Base-by-base conservation (phyloP, 2,329 filamentous ascomycete genomes). In the Colletotrichum filicis region DNA sequence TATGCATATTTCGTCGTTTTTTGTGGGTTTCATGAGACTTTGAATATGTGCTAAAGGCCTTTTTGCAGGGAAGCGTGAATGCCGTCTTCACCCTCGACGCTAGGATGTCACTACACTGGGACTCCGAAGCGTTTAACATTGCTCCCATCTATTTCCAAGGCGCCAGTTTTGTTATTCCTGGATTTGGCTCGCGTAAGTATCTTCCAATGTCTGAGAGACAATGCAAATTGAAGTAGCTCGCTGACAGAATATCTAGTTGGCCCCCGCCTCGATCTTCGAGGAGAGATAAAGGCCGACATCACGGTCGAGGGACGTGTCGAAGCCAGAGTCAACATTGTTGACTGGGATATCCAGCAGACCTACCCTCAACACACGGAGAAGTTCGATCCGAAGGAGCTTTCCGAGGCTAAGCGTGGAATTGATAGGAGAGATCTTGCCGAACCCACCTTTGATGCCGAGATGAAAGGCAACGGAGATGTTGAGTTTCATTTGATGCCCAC, bases 301-400 rank as follows among this genome's bases (percentile, higher is more conserved):
- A 73, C 73, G 2, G 37, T 80, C 3, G 74, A 74, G 30, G 76
- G 74, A 11, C 73, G 74, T 8, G 60, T 81, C 19, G 76, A 81
- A 65, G 76, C 76, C 37, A 76, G 75, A 26, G 71, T 80, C 28
- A 73, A 76, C 24, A 73, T 80, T 35, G 78, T 77, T 32, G 74
- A 73, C 42, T 80, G 76, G 79, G 35, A 37, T 12, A 37, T 37
- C 35, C 35, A 37, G 35, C 35, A 37, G 35, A 37, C 35, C 35
- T 37, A 37, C 35, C 35, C 35, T 11, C 35, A 37, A 37, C 35
- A 37, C 35, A 14, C 12, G 14, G 35, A 37, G 12, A 37, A 37
- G 35, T 37, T 37, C 12, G 35, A 37, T 14, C 35, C 35, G 35
- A 37, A 37, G 35, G 35, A 37, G 12, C 35, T 37, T 37, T 37